Conservation (phyloP, 148 eudicot species). For the Arctostaphylos glauca region DNA sequence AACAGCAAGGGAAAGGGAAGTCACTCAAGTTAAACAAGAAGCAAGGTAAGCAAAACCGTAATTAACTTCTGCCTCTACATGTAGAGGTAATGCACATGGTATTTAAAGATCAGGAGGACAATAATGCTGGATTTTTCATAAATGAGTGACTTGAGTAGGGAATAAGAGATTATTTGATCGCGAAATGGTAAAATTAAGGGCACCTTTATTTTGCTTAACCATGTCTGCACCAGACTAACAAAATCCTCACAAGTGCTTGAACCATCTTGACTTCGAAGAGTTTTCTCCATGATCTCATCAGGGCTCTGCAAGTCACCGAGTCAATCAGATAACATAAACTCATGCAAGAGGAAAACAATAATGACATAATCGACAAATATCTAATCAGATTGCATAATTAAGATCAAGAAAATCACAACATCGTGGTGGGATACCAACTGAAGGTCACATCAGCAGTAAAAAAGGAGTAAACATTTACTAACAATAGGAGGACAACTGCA, state of each 20-base stretch:
- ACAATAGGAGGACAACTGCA: background rate
- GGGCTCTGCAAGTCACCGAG: constrained; percentile 61
- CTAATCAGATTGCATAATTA: background rate
- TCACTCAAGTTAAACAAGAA: background rate
- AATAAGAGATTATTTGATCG: background rate
- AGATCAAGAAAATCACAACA: background rate
- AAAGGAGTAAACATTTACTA: background rate
- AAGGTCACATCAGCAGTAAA: background rate
- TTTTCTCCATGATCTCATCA: constrained; percentile 85
- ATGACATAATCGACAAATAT: background rate
- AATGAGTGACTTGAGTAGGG: background rate
- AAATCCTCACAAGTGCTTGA: constrained; percentile 77
- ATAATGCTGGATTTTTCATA: background rate
- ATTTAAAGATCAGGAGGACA: background rate
- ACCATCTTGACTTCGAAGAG: constrained; percentile 72
- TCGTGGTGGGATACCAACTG: background rate
- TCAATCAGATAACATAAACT: constrained; percentile 7
- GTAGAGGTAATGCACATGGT: background rate
- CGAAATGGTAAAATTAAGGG: constrained; percentile 12
- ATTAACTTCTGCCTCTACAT: background rate
- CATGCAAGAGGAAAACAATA: background rate
- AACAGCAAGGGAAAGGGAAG: constrained; percentile 1
- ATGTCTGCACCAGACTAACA: constrained; percentile 67
- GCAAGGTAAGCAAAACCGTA: background rate
- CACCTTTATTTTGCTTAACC: constrained; percentile 92